phyloP scores from a whole-genome alignment of 1,284 basidiomycete species.

The Puccinia hordei region DNA sequence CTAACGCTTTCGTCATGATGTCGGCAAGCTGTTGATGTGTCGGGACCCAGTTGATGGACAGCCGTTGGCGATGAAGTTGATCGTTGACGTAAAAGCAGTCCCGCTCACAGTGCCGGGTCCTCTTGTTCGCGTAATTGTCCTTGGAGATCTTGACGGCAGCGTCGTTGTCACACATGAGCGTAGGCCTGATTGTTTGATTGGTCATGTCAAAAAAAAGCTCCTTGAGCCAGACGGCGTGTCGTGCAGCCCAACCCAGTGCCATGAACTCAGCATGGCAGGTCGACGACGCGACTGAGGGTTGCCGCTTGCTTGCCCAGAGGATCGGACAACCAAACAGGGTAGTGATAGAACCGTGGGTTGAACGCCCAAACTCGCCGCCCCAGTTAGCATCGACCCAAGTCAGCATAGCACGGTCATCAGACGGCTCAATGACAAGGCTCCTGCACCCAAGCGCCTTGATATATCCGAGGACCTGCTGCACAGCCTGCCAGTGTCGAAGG shows the following conservation, averaged over 20 bases:
- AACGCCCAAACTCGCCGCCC: neutral
- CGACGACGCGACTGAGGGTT: neutral
- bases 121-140: slow-evolving; percentile 31
- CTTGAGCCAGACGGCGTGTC: slow-evolving; percentile 5
- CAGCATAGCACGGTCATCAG: neutral
- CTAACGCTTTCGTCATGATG: slow-evolving; percentile 14
- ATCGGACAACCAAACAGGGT: neutral
- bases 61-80: neutral
- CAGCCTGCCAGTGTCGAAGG: neutral
- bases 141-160: slow-evolving; percentile 16
- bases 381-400: no score
- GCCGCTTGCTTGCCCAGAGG: slow-evolving; percentile 5
- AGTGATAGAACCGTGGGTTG: slow-evolving; percentile 12
- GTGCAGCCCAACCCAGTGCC: slow-evolving; percentile 2
- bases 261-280: slow-evolving; percentile 25
- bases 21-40: slow-evolving; percentile 1
- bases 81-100: slow-evolving; percentile 29
- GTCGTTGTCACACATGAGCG: slow-evolving; percentile 6
- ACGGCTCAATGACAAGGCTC: neutral
- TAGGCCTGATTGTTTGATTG: neutral
- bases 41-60: slow-evolving; percentile 3
- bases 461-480: slow-evolving; percentile 2
- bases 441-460: neutral
- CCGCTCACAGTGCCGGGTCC: slow-evolving; percentile 7
- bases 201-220: slow-evolving; percentile 15